A percentile compares a stretch with the other conserved stretches of the same genome.
Conservation (phyloP, 169 alveolate genomes). For the Amoebophrya sp. region DNA sequence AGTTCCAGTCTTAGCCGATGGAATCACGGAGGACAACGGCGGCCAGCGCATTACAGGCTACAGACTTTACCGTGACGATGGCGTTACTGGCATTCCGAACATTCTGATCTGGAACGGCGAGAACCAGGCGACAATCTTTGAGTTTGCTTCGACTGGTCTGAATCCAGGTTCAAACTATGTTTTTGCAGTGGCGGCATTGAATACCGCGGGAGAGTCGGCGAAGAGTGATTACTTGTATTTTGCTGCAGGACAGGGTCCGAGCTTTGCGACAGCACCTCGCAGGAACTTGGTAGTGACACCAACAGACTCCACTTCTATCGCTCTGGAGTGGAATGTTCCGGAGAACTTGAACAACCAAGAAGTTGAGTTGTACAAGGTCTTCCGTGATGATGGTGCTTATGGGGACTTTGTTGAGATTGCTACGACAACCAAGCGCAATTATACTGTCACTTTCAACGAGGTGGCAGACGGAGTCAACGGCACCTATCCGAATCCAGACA, state of each 20-base stretch:
- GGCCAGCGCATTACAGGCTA: slow-evolving; percentile 30
- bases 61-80: slow-evolving; percentile 19
- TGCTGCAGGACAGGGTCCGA: slow-evolving; percentile 25
- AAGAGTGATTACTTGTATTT: slow-evolving; percentile 25
- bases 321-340: slow-evolving; percentile 29
- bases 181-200: slow-evolving; percentile 29
- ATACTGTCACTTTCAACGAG: slow-evolving; percentile 26
- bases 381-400: slow-evolving; percentile 25
- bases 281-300: neutral
- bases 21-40: slow-evolving; percentile 25
- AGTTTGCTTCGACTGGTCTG: slow-evolving; percentile 23
- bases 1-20: slow-evolving; percentile 23
- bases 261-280: neutral
- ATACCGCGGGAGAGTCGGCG: slow-evolving; percentile 32
- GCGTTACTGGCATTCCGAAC: neutral
- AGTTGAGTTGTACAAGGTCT: slow-evolving; percentile 25
- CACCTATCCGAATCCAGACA: slow-evolving; percentile 17
- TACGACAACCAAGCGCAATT: neutral
- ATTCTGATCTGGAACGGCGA: slow-evolving; percentile 29
- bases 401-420: slow-evolving; percentile 14
- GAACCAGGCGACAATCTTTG: neutral
- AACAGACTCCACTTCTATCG: neutral
- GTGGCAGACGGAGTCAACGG: neutral
- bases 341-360: neutral
- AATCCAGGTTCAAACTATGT: slow-evolving; percentile 20